Percentiles rank a stretch among this genome's conserved stretches.
phyloP scores from a whole-genome alignment of 2,329 filamentous ascomycete species.

The Daldinia sp. region DNA sequence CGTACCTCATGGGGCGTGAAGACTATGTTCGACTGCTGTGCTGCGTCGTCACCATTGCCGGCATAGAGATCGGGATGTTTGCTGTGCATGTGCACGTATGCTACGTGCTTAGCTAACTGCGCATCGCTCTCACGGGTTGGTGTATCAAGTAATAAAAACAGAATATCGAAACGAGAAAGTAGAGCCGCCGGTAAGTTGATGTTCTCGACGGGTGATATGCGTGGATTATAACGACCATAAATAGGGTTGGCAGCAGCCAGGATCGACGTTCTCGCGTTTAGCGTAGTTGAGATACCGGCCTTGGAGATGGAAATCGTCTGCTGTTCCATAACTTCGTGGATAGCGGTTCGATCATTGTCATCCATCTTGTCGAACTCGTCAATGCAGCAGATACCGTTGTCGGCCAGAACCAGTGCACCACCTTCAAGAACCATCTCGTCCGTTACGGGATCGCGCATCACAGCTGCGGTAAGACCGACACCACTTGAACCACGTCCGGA shows the following conservation, averaged over 20 bases:
- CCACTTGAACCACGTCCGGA: conserved; percentile 84
- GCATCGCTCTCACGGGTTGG: conserved; percentile 90
- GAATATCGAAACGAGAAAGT: conserved; percentile 94
- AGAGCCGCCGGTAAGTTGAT: conserved; percentile 99
- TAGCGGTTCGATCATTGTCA: conserved; percentile 83
- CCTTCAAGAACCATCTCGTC: conserved; percentile 88
- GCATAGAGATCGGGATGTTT: conserved; percentile 81
- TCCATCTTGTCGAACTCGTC: conserved; percentile 94
- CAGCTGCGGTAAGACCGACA: conserved; percentile 84
- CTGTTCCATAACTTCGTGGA: conserved; percentile 91
- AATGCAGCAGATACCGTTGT: conserved; percentile 88
- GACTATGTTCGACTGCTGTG: conserved; percentile 66
- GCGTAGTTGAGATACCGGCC: conserved; percentile 76
- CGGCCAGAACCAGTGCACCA: conserved; percentile 81
- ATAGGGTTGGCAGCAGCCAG: conserved; percentile 96
- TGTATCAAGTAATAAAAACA: conserved; percentile 97
- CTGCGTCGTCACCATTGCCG: conserved; percentile 51
- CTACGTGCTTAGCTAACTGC: conserved; percentile 93
- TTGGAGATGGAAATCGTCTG: conserved; percentile 89
- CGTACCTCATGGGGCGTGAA: conserved; percentile 95
- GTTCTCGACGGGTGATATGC: conserved; percentile 96
- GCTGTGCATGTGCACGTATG: conserved; percentile 97
- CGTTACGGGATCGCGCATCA: conserved; percentile 86
- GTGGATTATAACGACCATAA: conserved; percentile 97
- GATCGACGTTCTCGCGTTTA: conserved; percentile 96